Conservation (phyloP, 306 rosid genomes). For the Betula pendula region DNA sequence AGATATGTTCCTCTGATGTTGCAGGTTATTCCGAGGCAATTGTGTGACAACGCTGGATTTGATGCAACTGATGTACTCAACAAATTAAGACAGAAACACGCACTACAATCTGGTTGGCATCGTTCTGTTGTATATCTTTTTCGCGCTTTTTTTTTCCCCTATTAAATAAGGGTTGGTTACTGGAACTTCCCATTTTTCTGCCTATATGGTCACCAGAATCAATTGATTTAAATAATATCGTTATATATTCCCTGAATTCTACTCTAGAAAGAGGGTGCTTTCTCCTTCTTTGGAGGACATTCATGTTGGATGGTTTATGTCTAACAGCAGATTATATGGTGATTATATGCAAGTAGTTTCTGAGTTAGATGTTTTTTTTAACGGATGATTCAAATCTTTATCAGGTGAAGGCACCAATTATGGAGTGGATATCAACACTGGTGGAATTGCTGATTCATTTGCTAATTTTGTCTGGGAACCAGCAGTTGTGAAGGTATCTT, state of each 20-base stretch:
- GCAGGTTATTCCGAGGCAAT: slow-evolving; percentile 95
- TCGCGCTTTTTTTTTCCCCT: not conserved
- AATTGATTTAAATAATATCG: not conserved
- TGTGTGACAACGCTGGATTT: slow-evolving; percentile 98
- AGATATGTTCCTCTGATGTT: slow-evolving; percentile 15
- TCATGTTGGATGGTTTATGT: not conserved
- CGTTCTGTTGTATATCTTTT: not conserved
- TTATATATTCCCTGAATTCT: not conserved
- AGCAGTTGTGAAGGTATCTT: slow-evolving; percentile 82
- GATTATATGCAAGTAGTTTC: slow-evolving; percentile 1
- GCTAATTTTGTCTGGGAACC: slow-evolving; percentile 99
- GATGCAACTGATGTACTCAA: slow-evolving; percentile 98
- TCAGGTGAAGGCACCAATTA: slow-evolving; percentile 87
- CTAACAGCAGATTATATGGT: not conserved
- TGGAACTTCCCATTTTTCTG: not conserved
- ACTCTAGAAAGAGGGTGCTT: not conserved
- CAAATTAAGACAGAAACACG: slow-evolving; percentile 93
- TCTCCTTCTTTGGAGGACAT: not conserved
- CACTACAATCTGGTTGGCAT: slow-evolving; percentile 74
- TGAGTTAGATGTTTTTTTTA: not conserved
- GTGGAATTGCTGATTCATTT: slow-evolving; percentile 91
- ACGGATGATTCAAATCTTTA: not conserved
- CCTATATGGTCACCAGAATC: not conserved
- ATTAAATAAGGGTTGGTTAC: not conserved
- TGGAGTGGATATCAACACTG: slow-evolving; percentile 92